phyloP scores from a whole-genome alignment of 1,139 yeast genomes.

The Yamadazyma dushanensis region DNA sequence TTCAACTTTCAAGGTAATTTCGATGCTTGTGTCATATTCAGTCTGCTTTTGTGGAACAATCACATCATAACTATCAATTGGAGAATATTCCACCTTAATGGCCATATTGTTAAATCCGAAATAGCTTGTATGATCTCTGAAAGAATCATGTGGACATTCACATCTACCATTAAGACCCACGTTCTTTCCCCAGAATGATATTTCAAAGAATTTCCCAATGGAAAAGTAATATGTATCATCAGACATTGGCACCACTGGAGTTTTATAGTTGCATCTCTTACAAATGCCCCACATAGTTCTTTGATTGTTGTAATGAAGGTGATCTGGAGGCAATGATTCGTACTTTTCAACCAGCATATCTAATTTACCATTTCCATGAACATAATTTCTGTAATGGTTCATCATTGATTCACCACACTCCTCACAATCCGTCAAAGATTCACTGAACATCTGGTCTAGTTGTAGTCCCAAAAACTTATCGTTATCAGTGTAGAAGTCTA shows the following conservation, averaged over 20 bases:
- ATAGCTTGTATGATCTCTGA: conserved; percentile 76
- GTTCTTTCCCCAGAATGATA: conserved; percentile 73
- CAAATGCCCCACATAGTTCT: conserved; percentile 93
- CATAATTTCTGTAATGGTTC: conserved; percentile 85
- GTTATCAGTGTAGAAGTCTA: conserved; percentile 87
- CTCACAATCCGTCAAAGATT: conserved; percentile 64
- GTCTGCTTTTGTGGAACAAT: conserved; percentile 74
- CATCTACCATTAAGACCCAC: conserved; percentile 24
- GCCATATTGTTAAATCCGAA: conserved; percentile 83
- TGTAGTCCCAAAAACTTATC: conserved; percentile 90
- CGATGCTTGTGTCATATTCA: conserved; percentile 72
- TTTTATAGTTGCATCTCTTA: conserved; percentile 68
- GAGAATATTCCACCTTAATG: conserved; percentile 74
- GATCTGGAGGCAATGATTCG: conserved; percentile 56
- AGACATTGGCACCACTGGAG: conserved; percentile 84
- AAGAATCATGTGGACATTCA: conserved; percentile 72
- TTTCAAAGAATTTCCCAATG: conserved; percentile 87
- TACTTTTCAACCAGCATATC: conserved; percentile 70
- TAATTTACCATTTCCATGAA: conserved; percentile 82
- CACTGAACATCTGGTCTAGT: conserved; percentile 76
- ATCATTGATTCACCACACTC: conserved; percentile 76
- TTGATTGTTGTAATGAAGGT: conserved; percentile 47
- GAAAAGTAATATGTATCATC: conserved; percentile 89
- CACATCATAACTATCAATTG: conserved; percentile 74
- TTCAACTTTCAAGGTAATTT: conserved; percentile 67